Percentiles rank a stretch among this genome's conserved stretches.
phyloP scores from a whole-genome alignment of 106 monocot genomes.

The Xerophyta viscosa region DNA sequence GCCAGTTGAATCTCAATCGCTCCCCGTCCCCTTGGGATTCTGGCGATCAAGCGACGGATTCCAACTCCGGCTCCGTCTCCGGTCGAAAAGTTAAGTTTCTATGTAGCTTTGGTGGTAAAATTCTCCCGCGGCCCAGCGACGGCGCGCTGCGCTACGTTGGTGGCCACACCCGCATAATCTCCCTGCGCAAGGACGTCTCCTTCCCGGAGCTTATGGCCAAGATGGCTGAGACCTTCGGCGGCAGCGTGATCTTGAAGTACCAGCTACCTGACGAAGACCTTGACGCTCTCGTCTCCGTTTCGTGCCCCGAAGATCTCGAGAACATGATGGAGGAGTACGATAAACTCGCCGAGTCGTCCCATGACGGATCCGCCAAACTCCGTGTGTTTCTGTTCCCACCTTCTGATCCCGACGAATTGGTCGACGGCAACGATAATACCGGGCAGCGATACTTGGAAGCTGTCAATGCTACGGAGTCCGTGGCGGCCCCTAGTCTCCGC shows the following conservation, averaged over 20 bases:
- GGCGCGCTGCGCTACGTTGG: conserved; percentile 72
- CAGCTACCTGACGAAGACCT: conserved; percentile 87
- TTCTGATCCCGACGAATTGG: background rate
- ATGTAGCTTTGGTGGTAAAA: conserved; percentile 69
- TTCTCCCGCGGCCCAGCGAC: conserved; percentile 78
- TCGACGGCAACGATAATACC: conserved; percentile 1
- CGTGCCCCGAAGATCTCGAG: conserved; percentile 67
- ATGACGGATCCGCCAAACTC: conserved; percentile 20
- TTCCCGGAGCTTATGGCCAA: conserved; percentile 38
- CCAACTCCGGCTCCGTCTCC: too few species aligned
- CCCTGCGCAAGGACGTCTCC: conserved; percentile 41
- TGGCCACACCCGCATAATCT: conserved; percentile 66
- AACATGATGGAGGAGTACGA: conserved; percentile 96
- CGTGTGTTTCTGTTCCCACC: conserved; percentile 24
- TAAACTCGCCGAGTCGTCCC: conserved; percentile 14
- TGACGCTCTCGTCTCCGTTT: conserved; percentile 80
- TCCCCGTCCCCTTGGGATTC: too few species aligned
- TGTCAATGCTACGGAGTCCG: too few species aligned
- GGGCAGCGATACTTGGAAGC: conserved; percentile 17
- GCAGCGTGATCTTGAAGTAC: conserved; percentile 45
- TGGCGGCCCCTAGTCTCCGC: too few species aligned
- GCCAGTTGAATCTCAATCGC: too few species aligned
- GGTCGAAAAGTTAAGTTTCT: conserved; percentile 48
- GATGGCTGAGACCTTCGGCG: conserved; percentile 41
- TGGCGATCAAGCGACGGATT: too few species aligned